Conservation (phyloP, 1,284 basidiomycete genomes). For the Ganoderma lingzhi region DNA sequence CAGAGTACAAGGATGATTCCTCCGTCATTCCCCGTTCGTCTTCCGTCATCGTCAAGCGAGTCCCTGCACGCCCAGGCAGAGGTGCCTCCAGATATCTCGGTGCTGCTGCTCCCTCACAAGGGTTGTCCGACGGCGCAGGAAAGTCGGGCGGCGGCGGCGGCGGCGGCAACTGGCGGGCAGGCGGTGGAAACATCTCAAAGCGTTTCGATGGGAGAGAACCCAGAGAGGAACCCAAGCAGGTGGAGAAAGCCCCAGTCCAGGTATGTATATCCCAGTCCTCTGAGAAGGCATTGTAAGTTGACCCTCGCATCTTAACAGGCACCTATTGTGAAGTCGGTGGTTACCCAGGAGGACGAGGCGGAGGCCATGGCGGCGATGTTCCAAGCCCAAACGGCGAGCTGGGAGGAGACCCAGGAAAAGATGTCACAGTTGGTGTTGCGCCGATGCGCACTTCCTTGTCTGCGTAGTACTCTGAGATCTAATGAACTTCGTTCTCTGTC, state of each 20-base stretch:
- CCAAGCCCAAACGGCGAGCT: conserved; percentile 88
- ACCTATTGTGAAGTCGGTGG: conserved; percentile 44
- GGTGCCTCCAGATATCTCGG: conserved; percentile 90
- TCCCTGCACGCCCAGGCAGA: conserved; percentile 91
- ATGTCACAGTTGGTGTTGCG: conserved; percentile 92
- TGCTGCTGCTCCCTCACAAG: conserved; percentile 52
- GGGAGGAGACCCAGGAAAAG: conserved; percentile 90
- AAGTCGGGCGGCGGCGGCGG: conserved; percentile 26
- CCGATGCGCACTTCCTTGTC: conserved; percentile 55
- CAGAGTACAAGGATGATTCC: conserved; percentile 94
- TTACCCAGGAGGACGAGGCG: conserved; percentile 77
- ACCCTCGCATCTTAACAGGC: conserved; percentile 33
- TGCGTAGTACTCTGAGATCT: conserved; percentile 70
- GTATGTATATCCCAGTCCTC: conserved; percentile 29
- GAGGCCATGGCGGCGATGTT: conserved; percentile 97
- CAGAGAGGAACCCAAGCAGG: conserved; percentile 24
- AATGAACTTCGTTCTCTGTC: conserved; percentile 59
- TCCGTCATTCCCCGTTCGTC: conserved; percentile 94
- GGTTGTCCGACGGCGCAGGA: conserved; percentile 35
- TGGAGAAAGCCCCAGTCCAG: conserved; percentile 33
- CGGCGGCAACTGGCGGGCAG: conserved; percentile 57
- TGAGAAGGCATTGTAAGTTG: conserved; percentile 26
- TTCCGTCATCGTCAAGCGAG: conserved; percentile 91
- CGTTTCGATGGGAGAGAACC: conserved; percentile 91
- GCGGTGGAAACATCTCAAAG: conserved; percentile 76